phyloP scores from a whole-genome alignment of 148 eudicot species.

The Polygonum maritimum region DNA sequence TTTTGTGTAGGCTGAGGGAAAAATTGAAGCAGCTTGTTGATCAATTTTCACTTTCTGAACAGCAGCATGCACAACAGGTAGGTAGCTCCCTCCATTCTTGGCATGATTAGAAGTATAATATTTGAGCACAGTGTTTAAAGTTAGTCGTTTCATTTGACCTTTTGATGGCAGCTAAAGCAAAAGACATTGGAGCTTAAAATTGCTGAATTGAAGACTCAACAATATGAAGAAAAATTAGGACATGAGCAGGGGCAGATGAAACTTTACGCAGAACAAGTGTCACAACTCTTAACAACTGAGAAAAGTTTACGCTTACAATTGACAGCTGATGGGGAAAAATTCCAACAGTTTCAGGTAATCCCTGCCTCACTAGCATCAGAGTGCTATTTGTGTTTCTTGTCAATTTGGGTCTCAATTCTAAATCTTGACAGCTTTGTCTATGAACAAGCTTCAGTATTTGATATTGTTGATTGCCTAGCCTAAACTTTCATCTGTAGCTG shows the following conservation, averaged over 20 bases:
- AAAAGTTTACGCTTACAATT: slow-evolving; percentile 79
- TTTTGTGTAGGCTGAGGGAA: slow-evolving; percentile 57
- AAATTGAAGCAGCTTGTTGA: slow-evolving; percentile 89
- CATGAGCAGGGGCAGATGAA: slow-evolving; percentile 89
- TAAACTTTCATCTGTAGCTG: neutral
- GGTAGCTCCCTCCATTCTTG: neutral
- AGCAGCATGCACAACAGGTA: slow-evolving; percentile 79
- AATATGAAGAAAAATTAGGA: slow-evolving; percentile 59
- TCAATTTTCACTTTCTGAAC: slow-evolving; percentile 76
- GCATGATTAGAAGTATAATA: neutral
- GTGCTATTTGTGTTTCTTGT: neutral
- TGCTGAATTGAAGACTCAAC: slow-evolving; percentile 88
- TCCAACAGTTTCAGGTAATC: slow-evolving; percentile 89
- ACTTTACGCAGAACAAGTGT: slow-evolving; percentile 76
- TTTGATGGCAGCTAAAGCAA: slow-evolving; percentile 67
- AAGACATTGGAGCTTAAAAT: slow-evolving; percentile 80
- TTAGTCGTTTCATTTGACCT: neutral
- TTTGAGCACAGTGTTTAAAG: neutral
- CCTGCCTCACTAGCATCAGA: neutral
- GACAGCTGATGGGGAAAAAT: slow-evolving; percentile 91
- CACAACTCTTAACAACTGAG: slow-evolving; percentile 74
- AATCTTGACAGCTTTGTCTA: neutral
- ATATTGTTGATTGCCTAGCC: neutral
- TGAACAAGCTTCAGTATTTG: neutral
- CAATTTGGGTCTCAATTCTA: neutral